Conservation (phyloP, 331 rosid genomes). For the Telfairia occidentalis region DNA sequence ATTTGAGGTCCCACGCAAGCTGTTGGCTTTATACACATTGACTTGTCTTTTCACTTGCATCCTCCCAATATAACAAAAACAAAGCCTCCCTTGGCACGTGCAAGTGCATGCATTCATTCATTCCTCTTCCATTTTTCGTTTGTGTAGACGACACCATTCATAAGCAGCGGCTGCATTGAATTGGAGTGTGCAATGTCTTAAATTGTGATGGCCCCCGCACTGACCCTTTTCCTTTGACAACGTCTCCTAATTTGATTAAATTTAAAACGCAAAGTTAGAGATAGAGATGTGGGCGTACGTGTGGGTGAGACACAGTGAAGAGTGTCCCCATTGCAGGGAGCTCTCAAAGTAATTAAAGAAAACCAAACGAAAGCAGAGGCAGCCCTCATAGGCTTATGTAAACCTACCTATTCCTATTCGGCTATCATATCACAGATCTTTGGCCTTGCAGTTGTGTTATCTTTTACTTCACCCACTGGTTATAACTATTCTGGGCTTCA, state of each 20-base stretch:
- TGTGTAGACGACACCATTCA: not conserved
- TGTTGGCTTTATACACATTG: slow-evolving; percentile 1
- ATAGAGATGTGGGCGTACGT: not conserved
- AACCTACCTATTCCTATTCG: not conserved
- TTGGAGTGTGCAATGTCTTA: not conserved
- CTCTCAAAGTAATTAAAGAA: not conserved
- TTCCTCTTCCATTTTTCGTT: not conserved
- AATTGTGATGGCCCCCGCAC: not conserved
- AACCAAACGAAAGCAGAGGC: not conserved
- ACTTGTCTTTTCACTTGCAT: slow-evolving; percentile 7
- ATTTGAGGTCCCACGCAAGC: slow-evolving; percentile 7
- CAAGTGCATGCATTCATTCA: not conserved
- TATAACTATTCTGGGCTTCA: not conserved
- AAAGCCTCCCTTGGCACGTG: not conserved
- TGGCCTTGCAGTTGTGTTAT: slow-evolving; percentile 6
- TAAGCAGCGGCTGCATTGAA: not conserved
- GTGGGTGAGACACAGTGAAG: not conserved
- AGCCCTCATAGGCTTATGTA: slow-evolving; percentile 10
- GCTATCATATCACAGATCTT: not conserved
- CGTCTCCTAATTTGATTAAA: not conserved
- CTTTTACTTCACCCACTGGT: slow-evolving; percentile 6
- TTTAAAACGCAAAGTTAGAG: not conserved
- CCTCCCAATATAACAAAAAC: slow-evolving; percentile 6
- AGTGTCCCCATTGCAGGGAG: not conserved
- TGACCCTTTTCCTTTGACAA: not conserved